Evolutionary conservation across 352 stramenopile genomes (phyloP).

Genomic region (Phytophthora litchii): DNA sequence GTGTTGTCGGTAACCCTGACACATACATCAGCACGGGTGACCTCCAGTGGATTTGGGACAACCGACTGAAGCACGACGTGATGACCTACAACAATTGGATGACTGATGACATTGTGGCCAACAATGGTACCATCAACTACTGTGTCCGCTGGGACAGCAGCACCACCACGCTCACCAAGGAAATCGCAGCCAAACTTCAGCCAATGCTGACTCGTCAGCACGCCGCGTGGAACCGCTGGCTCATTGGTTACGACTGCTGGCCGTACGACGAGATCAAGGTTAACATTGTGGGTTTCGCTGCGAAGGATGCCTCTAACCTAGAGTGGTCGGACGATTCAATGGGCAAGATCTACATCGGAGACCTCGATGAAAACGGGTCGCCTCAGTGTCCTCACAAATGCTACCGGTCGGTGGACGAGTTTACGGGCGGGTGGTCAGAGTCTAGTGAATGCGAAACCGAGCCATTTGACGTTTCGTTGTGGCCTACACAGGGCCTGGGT

Average conservation of each 20-base stretch:
- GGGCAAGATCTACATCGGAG: slow-evolving; percentile 29
- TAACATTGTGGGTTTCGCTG: slow-evolving; percentile 24
- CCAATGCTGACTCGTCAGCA: slow-evolving; percentile 38
- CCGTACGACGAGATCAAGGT: slow-evolving; percentile 31
- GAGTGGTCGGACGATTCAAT: slow-evolving; percentile 45
- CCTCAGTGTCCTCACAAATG: slow-evolving; percentile 33
- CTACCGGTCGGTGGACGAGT: slow-evolving; percentile 21
- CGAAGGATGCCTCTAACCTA: slow-evolving; percentile 24
- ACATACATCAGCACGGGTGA: slow-evolving; percentile 25
- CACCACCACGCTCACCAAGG: slow-evolving; percentile 37
- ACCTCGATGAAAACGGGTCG: slow-evolving; percentile 26
- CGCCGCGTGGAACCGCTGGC: slow-evolving; percentile 34
- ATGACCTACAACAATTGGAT: slow-evolving; percentile 16
- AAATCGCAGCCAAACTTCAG: slow-evolving; percentile 42
- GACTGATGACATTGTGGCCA: slow-evolving; percentile 41
- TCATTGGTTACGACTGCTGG: slow-evolving; percentile 34
- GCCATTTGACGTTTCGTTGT: slow-evolving; percentile 45
- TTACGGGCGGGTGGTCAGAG: slow-evolving; percentile 9
- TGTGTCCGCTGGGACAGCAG: slow-evolving; percentile 51
- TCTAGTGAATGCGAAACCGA: slow-evolving; percentile 34
- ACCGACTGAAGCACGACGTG: slow-evolving; percentile 15
- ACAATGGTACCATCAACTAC: slow-evolving; percentile 42
- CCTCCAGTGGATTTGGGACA: slow-evolving; percentile 29
- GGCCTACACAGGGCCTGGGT: slow-evolving; percentile 28
- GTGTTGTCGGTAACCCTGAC: slow-evolving; percentile 22